These are phyloP conservation scores for Moesziomyces sp. DNA, from an alignment of 1,284 basidiomycete species.

Conservation along the genomic window DNA sequence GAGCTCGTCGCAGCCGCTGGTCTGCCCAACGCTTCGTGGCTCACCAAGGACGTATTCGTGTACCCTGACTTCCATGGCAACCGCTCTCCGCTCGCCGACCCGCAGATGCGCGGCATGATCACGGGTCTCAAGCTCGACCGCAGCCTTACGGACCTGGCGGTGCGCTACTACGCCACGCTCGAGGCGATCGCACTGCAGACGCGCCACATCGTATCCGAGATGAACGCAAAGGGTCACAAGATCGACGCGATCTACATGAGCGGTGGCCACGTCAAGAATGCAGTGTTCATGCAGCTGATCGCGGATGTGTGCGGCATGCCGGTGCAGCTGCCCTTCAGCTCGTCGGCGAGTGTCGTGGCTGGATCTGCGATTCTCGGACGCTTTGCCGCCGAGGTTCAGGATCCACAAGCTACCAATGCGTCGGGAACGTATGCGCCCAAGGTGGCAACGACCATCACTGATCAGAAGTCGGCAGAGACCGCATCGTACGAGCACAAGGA, in stretches of 20 bases:
- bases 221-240: conserved; percentile 86
- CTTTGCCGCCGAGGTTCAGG: conserved; percentile 78
- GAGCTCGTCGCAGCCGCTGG: conserved; percentile 72
- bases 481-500: conserved; percentile 74
- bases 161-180: conserved; percentile 89
- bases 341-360: conserved; percentile 85
- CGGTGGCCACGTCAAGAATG: conserved; percentile 69
- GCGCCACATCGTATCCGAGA: conserved; percentile 89
- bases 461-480: conserved; percentile 70
- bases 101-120: conserved; percentile 90
- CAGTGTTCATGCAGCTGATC: conserved; percentile 72
- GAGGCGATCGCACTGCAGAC: conserved; percentile 96
- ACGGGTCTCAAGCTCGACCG: conserved; percentile 85
- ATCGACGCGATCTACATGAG: conserved; percentile 91
- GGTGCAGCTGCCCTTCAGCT: conserved; percentile 81
- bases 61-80: conserved; percentile 91
- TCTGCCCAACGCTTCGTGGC: conserved; percentile 72
- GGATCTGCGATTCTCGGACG: conserved; percentile 93
- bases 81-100: conserved; percentile 93
- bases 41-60: conserved; percentile 89
- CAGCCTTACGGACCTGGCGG: conserved; percentile 82
- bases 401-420: conserved; percentile 13
- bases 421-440: conserved; percentile 52
- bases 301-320: conserved; percentile 86
- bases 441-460: conserved; percentile 42